Conservation (phyloP, 1,284 basidiomycete species). For the Athelia psychrophila region DNA sequence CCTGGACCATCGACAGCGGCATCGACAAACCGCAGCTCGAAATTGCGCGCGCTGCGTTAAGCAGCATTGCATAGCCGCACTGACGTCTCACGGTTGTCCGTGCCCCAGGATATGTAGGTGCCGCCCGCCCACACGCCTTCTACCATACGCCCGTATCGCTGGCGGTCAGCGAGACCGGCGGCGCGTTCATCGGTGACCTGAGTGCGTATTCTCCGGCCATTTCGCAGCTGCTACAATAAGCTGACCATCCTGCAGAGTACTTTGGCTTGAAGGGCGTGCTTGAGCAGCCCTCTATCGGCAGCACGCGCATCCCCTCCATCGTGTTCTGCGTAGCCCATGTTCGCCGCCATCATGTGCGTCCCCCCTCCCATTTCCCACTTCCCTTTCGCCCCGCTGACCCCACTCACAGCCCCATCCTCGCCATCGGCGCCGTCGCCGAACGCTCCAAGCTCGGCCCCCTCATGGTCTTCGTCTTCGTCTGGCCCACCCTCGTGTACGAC, state of each 20-base stretch:
- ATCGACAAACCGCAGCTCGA: too few relatives aligned
- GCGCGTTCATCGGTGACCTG: slow-evolving; percentile 43
- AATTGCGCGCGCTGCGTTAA: too few relatives aligned
- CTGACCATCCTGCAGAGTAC: slow-evolving; percentile 56
- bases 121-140: too few relatives aligned
- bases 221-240: too few relatives aligned
- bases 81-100: too few relatives aligned
- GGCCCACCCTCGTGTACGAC: slow-evolving; percentile 93
- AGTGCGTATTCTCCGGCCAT: slow-evolving; percentile 10
- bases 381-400: not conserved
- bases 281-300: slow-evolving; percentile 73
- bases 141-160: too few relatives aligned
- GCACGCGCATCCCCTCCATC: slow-evolving; percentile 72
- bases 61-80: too few relatives aligned
- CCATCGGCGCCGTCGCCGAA: slow-evolving; percentile 91
- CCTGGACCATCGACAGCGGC: too few relatives aligned
- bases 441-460: slow-evolving; percentile 86
- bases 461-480: slow-evolving; percentile 87
- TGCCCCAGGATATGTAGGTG: too few relatives aligned
- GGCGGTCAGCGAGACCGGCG: too few relatives aligned
- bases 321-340: slow-evolving; percentile 90
- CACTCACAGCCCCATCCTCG: slow-evolving; percentile 71
- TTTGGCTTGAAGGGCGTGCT: slow-evolving; percentile 86
- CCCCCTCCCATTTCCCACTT: too few relatives aligned
- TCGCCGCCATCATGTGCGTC: slow-evolving; percentile 77